Evolutionary conservation across 2,329 filamentous ascomycete species (phyloP).

Genomic region (Fulvia fulva): DNA sequence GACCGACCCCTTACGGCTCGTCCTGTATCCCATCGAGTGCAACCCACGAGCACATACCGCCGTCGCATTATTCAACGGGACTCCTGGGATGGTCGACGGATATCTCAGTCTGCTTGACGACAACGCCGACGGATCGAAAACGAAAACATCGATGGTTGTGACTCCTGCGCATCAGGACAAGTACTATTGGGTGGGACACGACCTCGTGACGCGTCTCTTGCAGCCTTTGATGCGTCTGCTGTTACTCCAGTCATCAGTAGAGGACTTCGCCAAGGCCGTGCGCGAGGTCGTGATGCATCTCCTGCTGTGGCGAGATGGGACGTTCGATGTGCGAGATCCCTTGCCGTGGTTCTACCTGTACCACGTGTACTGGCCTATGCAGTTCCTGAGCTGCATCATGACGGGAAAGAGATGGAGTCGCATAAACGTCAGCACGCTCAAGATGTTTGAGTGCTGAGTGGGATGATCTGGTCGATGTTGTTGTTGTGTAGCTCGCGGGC

Average conservation of each 20-base stretch:
- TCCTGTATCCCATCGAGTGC: conserved; percentile 65
- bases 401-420: conserved; percentile 56
- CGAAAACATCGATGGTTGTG: conserved; percentile 16
- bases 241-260: conserved; percentile 23
- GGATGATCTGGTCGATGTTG: neutral
- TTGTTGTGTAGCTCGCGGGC: too few species aligned
- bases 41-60: conserved; percentile 68
- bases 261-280: conserved; percentile 27
- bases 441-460: conserved; percentile 48
- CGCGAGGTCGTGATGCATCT: conserved; percentile 40
- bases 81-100: conserved; percentile 43
- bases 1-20: conserved; percentile 25
- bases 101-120: conserved; percentile 50
- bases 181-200: conserved; percentile 67
- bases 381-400: conserved; percentile 47
- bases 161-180: conserved; percentile 25
- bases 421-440: conserved; percentile 64
- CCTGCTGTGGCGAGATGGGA: conserved; percentile 48
- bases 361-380: conserved; percentile 51
- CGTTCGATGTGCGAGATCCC: conserved; percentile 48
- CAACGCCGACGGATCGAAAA: conserved; percentile 14
- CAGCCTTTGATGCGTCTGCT: conserved; percentile 45
- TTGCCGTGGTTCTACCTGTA: conserved; percentile 50
- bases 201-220: conserved; percentile 53
- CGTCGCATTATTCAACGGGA: conserved; percentile 55